Evolutionary conservation across 441 rosid genomes (phyloP), one percentile per base, ranked within the genome.

Genomic region (Euphorbia celastroides): DNA sequence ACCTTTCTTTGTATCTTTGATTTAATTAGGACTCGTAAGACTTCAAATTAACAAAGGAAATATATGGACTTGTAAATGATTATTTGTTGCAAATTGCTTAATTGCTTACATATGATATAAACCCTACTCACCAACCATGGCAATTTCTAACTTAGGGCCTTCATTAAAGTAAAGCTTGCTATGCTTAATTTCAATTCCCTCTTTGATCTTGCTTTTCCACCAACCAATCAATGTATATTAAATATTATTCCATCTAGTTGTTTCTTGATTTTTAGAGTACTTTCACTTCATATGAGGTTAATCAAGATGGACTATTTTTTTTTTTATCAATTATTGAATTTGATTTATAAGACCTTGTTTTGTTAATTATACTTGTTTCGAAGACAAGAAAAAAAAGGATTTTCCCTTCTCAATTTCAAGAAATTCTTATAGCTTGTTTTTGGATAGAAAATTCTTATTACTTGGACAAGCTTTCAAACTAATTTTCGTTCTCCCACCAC

Each of bases 121-220:
- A 55, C 59, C 17, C 59, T 25, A 55, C 17, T 55, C 59, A 55
- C 59, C 59, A 23, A 55, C 59, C 59, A 22, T 48, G 13, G 17
- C 26, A 55, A 55, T 2, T 55, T 55, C 59, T 55, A 55, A 55
- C 59, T 23, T 55, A 25, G 26, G 5, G n/a, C 31, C 59, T 55
- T 5, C 13, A 23, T 5, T 17, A 14, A 55, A 55, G 59, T 55
- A 12, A 55, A 55, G 28, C n/a, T 55, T 55, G 32, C 17, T 8
- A 55, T 23, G 22, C 5, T 17, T 17, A 46, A 13, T 48, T 48
- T 48, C 54, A 48, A 48, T 48, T 1, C 19, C 19, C 54, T 25
- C 16, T 25, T 55, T 55, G 5, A 55, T 55, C 59, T 55, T 55
- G 5, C 17, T 25, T 25, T 11, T 10, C 10, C 59, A 55, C 31